Evolutionary conservation across 345 rosid genomes (phyloP).

Genomic region (Boechera stricta): DNA sequence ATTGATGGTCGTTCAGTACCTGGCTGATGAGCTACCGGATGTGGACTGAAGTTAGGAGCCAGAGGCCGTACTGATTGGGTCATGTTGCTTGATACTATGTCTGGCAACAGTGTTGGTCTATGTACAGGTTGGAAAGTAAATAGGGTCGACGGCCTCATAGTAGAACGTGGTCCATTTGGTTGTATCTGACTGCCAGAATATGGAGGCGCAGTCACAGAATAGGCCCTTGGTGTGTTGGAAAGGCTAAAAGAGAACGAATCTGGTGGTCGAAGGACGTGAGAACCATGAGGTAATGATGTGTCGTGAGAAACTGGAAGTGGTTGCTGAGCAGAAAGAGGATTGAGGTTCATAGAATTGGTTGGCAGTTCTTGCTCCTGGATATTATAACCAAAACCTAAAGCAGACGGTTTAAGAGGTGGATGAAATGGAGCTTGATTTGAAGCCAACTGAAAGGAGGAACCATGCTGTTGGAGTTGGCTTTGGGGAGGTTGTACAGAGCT

Average conservation of each 20-base stretch:
- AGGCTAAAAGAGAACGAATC: slow-evolving; percentile 47
- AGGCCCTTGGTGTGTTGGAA: slow-evolving; percentile 51
- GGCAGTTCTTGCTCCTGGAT: slow-evolving; percentile 46
- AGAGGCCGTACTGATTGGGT: slow-evolving; percentile 51
- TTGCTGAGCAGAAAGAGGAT: slow-evolving; percentile 59
- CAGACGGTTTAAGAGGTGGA: slow-evolving; percentile 47
- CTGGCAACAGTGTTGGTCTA: slow-evolving; percentile 45
- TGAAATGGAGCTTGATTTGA: slow-evolving; percentile 46
- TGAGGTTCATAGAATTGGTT: slow-evolving; percentile 41
- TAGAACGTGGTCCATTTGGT: slow-evolving; percentile 47
- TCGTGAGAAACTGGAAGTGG: slow-evolving; percentile 50
- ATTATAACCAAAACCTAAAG: slow-evolving; percentile 48
- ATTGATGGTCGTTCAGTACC: slow-evolving; percentile 44
- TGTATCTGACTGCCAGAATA: slow-evolving; percentile 54
- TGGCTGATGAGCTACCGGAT: slow-evolving; percentile 50
- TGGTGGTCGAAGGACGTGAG: slow-evolving; percentile 52
- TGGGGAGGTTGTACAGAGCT: slow-evolving; percentile 53
- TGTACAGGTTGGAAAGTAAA: slow-evolving; percentile 50
- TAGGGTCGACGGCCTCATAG: slow-evolving; percentile 48
- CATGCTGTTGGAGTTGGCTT: slow-evolving; percentile 59
- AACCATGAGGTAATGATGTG: slow-evolving; percentile 47
- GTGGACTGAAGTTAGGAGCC: slow-evolving; percentile 49
- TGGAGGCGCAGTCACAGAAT: slow-evolving; percentile 42
- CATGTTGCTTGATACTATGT: slow-evolving; percentile 45
- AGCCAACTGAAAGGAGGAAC: slow-evolving; percentile 50